Evolutionary conservation across 2,329 filamentous ascomycete genomes (phyloP).

Genomic region (Beauveria sp.): DNA sequence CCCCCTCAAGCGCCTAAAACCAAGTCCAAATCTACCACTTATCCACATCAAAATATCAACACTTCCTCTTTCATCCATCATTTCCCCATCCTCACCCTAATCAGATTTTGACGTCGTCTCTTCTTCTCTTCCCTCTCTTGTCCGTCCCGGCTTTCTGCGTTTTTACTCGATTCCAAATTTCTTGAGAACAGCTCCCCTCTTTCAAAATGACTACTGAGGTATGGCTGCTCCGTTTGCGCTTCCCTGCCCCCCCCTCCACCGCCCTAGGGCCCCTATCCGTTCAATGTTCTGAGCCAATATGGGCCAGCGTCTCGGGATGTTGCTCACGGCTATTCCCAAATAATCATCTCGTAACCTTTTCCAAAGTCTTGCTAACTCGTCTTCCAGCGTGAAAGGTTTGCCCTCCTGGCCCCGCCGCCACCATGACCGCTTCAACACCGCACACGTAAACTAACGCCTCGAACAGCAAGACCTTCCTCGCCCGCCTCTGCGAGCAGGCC

Average conservation of each 20-base stretch:
- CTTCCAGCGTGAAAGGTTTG: constrained; percentile 61
- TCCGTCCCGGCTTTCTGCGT: not conserved
- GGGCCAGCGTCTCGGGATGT: not conserved
- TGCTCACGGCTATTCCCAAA: not conserved
- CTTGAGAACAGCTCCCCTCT: constrained; percentile 12
- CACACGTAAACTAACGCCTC: constrained; percentile 20
- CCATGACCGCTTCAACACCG: constrained; percentile 14
- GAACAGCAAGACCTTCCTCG: constrained; percentile 96
- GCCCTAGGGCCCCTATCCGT: not conserved
- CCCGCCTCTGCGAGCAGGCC: constrained; percentile 99
- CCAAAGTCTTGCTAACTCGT: not conserved
- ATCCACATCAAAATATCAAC: constrained; percentile 24
- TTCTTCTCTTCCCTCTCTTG: constrained; percentile 11
- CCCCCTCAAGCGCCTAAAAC: constrained; percentile 11
- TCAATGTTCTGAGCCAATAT: not conserved
- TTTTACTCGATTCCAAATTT: constrained; percentile 12
- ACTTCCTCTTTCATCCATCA: constrained; percentile 21
- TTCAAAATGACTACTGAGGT: constrained; percentile 56
- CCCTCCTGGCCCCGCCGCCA: constrained; percentile 19
- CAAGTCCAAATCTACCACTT: constrained; percentile 19
- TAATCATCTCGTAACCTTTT: not conserved
- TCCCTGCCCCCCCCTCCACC: constrained; percentile 10
- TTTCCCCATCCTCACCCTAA: constrained; percentile 17
- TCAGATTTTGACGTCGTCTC: constrained; percentile 16
- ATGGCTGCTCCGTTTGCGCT: constrained; percentile 27